These are phyloP conservation scores for Plasmopara halstedii DNA, from an alignment of 352 stramenopile species.

Conservation along the genomic window DNA sequence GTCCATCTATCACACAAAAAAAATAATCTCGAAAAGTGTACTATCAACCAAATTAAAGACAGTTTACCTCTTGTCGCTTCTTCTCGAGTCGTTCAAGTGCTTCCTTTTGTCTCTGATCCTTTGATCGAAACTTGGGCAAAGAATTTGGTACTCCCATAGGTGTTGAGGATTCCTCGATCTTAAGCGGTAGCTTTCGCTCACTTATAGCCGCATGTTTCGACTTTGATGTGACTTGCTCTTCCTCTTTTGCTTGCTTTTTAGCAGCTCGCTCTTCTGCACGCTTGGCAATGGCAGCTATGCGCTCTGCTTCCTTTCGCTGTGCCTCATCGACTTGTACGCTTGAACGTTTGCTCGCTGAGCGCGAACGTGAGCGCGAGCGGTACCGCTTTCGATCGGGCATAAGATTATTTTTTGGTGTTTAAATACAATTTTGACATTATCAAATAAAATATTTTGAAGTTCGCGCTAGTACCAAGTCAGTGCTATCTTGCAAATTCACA, in stretches of 20 bases:
- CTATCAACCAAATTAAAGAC: neutral
- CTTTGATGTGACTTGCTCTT: neutral
- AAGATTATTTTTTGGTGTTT: neutral
- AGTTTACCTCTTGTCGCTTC: constrained; percentile 49
- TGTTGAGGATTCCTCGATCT: constrained; percentile 11
- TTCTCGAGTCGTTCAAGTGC: constrained; percentile 62
- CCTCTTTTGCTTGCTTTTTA: constrained; percentile 24
- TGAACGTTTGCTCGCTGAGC: constrained; percentile 12
- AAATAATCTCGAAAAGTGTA: neutral
- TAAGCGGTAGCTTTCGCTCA: constrained; percentile 29
- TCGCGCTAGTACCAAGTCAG: too few relatives aligned
- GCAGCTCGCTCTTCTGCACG: constrained; percentile 60
- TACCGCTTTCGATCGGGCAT: constrained; percentile 38
- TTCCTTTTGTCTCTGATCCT: constrained; percentile 70
- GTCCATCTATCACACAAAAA: constrained; percentile 33
- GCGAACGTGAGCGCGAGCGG: constrained; percentile 33
- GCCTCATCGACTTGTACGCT: constrained; percentile 17
- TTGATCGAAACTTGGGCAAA: constrained; percentile 72
- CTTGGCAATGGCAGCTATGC: constrained; percentile 61
- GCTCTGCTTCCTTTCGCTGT: constrained; percentile 53
- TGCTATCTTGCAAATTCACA: too few relatives aligned
- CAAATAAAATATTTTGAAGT: too few relatives aligned
- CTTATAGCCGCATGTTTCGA: constrained; percentile 8
- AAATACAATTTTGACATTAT: too few relatives aligned
- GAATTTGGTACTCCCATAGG: neutral